Base-by-base conservation (phyloP, 805 yeast genomes). In the Ogataea dorogensis region DNA sequence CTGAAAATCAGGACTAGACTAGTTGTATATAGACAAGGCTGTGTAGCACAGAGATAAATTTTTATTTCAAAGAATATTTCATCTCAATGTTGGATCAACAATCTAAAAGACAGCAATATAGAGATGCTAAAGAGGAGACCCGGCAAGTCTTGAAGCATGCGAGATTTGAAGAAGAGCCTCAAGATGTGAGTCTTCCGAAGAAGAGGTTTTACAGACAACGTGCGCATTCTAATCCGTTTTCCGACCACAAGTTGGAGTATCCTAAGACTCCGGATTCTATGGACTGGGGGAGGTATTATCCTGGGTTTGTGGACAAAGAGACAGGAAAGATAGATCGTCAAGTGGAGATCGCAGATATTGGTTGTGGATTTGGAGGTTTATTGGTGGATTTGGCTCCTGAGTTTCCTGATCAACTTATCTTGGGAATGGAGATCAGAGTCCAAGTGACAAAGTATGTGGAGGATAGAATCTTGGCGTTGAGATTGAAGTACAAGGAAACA, bases 391-490 rank as follows among this genome's bases (percentile, higher is more conserved):
- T 93, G 38, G 81, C 96, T 4, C 83, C 88, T 5, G 77, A 66
- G 37, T 82, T 85, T 45, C 88, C 93, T 2, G 76, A 84, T 3
- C 74, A 71, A 10, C 68, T 86, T 53, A 81, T 88, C 28, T 67
- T 93, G 29, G 98, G 98, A 12, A 88, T 93, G 96, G 98, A 93
- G 64, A 93, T 93, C 55, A 75, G 98, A 56, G 96, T 89, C 13
- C 98, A 93, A 63, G 98, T 93, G 32, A 91, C 98, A 1, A 88
- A 93, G 50, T 93, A 89, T 56, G 98, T 93, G 9, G 96, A 91
- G 61, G 98, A 93, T 61, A 71, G 97, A 52, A 87, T 93, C 46
- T 76, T 86, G 43, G 98, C 98, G 2, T 70, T 93, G 48, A 77
- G 98, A 61, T 73, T 73, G 26, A 73, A 80, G 48, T 43, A 56